Evolutionary conservation across 169 alveolate species (phyloP).

Genomic region (Babesia bovis): DNA sequence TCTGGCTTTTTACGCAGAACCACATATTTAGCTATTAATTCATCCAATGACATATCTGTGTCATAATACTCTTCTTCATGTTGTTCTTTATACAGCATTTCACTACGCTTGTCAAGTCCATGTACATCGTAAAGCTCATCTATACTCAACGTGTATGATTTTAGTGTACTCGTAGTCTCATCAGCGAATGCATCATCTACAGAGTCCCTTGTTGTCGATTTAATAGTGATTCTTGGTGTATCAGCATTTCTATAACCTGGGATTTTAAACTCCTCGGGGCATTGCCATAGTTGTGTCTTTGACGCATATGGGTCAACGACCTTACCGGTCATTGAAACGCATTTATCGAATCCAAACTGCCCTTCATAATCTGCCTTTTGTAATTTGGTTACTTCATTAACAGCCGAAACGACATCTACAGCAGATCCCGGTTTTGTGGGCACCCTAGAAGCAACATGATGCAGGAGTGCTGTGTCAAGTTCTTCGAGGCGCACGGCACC

Average conservation of each 20-base stretch:
- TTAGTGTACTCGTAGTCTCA: neutral
- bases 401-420: slow-evolving; percentile 8
- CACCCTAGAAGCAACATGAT: slow-evolving; percentile 8
- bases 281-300: slow-evolving; percentile 6
- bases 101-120: neutral
- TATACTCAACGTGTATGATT: neutral
- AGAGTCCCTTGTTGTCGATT: neutral
- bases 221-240: neutral
- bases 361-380: neutral
- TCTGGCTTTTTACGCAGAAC: slow-evolving; percentile 38
- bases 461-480: slow-evolving; percentile 11
- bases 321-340: slow-evolving; percentile 17
- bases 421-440: neutral
- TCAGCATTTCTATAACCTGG: neutral
- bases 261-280: slow-evolving; percentile 7
- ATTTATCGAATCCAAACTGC: slow-evolving; percentile 5
- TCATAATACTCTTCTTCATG: slow-evolving; percentile 35
- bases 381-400: neutral
- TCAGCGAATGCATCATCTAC: neutral
- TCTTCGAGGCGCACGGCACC: slow-evolving; percentile 5
- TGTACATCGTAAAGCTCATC: neutral
- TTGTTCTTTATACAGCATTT: neutral
- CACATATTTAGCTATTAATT: slow-evolving; percentile 38
- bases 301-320: slow-evolving; percentile 14
- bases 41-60: slow-evolving; percentile 38